A percentile compares a stretch with the other conserved stretches of the same genome.
These are phyloP conservation scores for Gynandropsis gynandra DNA, from an alignment of 345 rosid genomes.

Conservation along the genomic window DNA sequence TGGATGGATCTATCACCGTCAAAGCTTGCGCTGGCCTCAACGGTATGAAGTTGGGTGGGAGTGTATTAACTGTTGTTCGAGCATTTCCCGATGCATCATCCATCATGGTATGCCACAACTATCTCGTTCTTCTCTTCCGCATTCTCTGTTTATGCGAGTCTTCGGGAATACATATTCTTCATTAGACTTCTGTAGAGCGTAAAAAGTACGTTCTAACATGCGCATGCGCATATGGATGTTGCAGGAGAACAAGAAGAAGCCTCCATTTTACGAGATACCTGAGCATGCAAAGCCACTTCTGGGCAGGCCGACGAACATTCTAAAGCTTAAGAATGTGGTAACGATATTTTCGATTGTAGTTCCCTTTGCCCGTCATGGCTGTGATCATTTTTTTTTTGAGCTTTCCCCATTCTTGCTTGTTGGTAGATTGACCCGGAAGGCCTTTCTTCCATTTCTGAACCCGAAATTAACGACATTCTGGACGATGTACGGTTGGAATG, in stretches of 20 bases:
- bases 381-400: background rate
- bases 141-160: constrained; percentile 17
- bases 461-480: constrained; percentile 65
- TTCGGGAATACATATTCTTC: too few species aligned
- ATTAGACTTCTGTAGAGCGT: constrained; percentile 11
- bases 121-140: constrained; percentile 1
- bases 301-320: constrained; percentile 58
- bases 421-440: constrained; percentile 54
- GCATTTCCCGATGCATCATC: constrained; percentile 41
- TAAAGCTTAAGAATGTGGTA: constrained; percentile 89
- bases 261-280: constrained; percentile 54
- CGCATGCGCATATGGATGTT: too few species aligned
- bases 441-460: constrained; percentile 39
- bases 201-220: constrained; percentile 25
- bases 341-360: constrained; percentile 7
- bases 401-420: constrained; percentile 10
- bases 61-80: constrained; percentile 70
- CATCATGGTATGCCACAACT: constrained; percentile 38
- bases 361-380: background rate
- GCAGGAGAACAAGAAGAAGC: constrained; percentile 43
- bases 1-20: constrained; percentile 54
- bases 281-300: constrained; percentile 74
- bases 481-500: constrained; percentile 90
- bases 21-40: constrained; percentile 88
- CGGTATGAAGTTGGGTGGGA: constrained; percentile 91